Evolutionary conservation across 2,329 filamentous ascomycete genomes (phyloP).

Genomic region (Rasamsonia emersonii): DNA sequence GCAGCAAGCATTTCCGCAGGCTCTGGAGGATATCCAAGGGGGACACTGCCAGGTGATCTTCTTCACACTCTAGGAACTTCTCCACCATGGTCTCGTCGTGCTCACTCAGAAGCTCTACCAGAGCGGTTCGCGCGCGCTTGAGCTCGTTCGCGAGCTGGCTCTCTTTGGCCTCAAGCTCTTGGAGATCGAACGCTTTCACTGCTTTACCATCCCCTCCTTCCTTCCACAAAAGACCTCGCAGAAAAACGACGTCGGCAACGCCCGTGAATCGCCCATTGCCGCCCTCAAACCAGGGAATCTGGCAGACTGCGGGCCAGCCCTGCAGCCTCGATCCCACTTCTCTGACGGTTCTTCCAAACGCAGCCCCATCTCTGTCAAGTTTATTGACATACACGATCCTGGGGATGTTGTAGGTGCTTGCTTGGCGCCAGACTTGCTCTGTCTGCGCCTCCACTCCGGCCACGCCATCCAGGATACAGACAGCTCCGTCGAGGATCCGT

Average conservation of each 20-base stretch:
- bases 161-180: conserved; percentile 45
- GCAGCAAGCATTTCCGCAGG: conserved; percentile 63
- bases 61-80: conserved; percentile 67
- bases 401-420: conserved; percentile 76
- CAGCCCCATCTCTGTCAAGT: conserved; percentile 70
- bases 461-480: conserved; percentile 89
- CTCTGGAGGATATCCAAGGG: conserved; percentile 60
- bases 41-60: conserved; percentile 61
- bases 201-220: conserved; percentile 56
- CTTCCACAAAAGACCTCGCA: conserved; percentile 67
- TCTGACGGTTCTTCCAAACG: conserved; percentile 74
- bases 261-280: conserved; percentile 68
- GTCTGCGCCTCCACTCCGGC: conserved; percentile 95
- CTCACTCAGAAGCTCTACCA: conserved; percentile 79
- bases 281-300: conserved; percentile 85
- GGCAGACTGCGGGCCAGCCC: conserved; percentile 83
- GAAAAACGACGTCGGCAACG: conserved; percentile 71
- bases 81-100: conserved; percentile 82
- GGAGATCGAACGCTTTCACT: conserved; percentile 48
- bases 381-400: conserved; percentile 78
- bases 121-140: conserved; percentile 62
- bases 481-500: conserved; percentile 76
- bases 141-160: conserved; percentile 55
- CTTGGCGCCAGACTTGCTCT: conserved; percentile 90
- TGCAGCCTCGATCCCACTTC: conserved; percentile 73